These are phyloP conservation scores for Pholiota microspora DNA, from an alignment of 768 basidiomycete species.

Conservation along the genomic window DNA sequence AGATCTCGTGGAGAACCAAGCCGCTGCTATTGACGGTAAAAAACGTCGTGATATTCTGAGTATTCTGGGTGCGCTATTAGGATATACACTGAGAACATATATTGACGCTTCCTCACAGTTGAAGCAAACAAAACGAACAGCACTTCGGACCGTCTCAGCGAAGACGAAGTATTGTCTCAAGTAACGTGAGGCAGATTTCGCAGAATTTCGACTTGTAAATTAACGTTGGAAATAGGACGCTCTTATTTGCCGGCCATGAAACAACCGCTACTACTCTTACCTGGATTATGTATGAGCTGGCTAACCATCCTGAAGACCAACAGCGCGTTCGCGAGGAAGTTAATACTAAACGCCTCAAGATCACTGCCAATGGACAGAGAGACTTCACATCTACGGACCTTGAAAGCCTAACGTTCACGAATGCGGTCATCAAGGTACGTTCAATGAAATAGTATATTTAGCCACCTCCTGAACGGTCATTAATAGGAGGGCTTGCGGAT, in stretches of 20 bases:
- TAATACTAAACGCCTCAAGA: conserved; percentile 6
- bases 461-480: too few relatives aligned
- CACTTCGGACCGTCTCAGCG: conserved; percentile 9
- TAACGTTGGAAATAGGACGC: too few relatives aligned
- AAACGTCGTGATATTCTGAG: conserved; percentile 12
- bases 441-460: too few relatives aligned
- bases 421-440: conserved; percentile 10
- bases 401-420: conserved; percentile 10
- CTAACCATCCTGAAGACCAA: conserved; percentile 13
- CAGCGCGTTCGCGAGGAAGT: conserved; percentile 11
- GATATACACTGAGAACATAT: too few relatives aligned
- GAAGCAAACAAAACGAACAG: conserved; percentile 7
- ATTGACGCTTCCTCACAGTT: neutral
- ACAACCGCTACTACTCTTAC: conserved; percentile 10
- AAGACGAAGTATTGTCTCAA: conserved; percentile 12
- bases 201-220: too few relatives aligned
- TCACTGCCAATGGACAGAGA: conserved; percentile 7
- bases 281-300: conserved; percentile 12
- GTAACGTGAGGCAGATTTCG: conserved; percentile 13
- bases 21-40: conserved; percentile 5
- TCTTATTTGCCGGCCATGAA: conserved; percentile 13
- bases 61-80: conserved; percentile 4
- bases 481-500: conserved; percentile 7
- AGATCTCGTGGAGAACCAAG: conserved; percentile 7
- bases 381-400: conserved; percentile 10